Conservation (phyloP, 2,329 filamentous ascomycete genomes). For the Fusarium lateritium region DNA sequence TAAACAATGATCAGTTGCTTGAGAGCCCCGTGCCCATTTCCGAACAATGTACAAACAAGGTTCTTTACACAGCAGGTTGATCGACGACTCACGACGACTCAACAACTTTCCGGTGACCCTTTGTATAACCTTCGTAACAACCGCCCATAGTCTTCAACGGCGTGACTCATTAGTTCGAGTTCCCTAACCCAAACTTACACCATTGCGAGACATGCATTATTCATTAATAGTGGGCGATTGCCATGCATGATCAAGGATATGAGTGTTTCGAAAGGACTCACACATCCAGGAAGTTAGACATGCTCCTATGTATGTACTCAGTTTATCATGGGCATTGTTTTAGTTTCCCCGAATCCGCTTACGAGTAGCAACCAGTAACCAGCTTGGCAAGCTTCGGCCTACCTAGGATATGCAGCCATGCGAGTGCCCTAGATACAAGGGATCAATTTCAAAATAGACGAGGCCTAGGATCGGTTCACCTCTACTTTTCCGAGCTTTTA, state of each 20-base stretch:
- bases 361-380: too few relatives aligned
- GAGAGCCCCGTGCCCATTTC: not conserved
- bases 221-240: not conserved
- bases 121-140: not conserved
- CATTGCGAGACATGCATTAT: conserved; percentile 18
- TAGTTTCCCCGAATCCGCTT: too few relatives aligned
- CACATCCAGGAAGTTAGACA: not conserved
- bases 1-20: not conserved
- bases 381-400: not conserved
- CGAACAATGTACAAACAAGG: not conserved
- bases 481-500: too few relatives aligned
- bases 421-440: not conserved
- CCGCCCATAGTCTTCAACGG: conserved; percentile 1
- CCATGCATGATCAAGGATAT: not conserved
- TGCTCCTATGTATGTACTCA: not conserved
- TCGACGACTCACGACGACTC: not conserved
- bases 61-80: not conserved
- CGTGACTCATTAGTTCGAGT: conserved; percentile 15
- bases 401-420: not conserved
- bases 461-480: too few relatives aligned
- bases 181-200: not conserved
- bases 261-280: not conserved
- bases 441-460: not conserved
- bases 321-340: too few relatives aligned
- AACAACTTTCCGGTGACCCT: not conserved